A percentile compares a stretch with the other conserved stretches of the same genome.
phyloP scores from a whole-genome alignment of 148 eudicot genomes.

The Vaccinium vitisidaea region DNA sequence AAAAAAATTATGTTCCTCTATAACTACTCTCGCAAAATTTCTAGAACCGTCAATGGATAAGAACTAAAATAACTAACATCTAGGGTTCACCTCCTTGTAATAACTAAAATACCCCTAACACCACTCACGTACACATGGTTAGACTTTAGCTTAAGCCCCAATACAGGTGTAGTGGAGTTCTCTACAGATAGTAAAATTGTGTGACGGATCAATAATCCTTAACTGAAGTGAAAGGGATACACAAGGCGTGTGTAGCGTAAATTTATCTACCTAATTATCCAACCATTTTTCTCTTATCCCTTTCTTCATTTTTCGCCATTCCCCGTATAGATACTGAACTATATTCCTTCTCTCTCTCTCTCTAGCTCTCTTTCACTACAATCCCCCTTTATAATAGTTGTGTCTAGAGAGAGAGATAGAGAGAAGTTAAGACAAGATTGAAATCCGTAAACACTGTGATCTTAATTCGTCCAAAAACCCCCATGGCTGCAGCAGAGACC shows the following conservation, averaged over 20 bases:
- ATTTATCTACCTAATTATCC: background rate
- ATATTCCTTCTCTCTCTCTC: background rate
- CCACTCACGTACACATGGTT: too few relatives aligned
- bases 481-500: constrained; percentile 28
- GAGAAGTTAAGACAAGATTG: background rate
- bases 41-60: too few relatives aligned
- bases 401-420: background rate
- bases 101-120: too few relatives aligned
- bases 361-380: background rate
- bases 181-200: too few relatives aligned
- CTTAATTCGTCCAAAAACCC: background rate
- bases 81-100: too few relatives aligned
- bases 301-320: background rate
- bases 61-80: too few relatives aligned
- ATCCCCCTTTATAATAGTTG: background rate
- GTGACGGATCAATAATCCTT: too few relatives aligned
- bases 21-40: too few relatives aligned
- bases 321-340: background rate
- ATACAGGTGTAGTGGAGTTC: too few relatives aligned
- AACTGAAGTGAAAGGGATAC: too few relatives aligned
- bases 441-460: background rate
- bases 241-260: background rate
- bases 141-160: too few relatives aligned
- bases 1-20: too few relatives aligned
- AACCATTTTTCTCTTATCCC: background rate